Evolutionary conservation across 331 rosid genomes (phyloP).

Genomic region (Cydonia oblonga): DNA sequence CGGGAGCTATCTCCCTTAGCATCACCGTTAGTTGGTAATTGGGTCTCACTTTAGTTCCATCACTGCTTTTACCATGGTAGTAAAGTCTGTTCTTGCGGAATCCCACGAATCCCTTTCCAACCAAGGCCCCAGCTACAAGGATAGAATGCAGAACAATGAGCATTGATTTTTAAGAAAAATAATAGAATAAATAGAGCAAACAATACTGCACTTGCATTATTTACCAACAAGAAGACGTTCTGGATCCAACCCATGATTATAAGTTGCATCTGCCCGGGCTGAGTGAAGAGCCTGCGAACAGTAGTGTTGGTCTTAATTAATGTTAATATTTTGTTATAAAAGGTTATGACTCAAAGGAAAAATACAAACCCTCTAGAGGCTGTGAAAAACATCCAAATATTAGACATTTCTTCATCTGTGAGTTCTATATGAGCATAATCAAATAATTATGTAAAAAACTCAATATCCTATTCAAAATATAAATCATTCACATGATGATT

Average conservation of each 20-base stretch:
- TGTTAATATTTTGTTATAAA: neutral
- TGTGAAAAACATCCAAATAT: neutral
- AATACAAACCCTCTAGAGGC: no score
- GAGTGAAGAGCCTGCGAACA: conserved; percentile 66
- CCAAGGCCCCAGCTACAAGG: conserved; percentile 66
- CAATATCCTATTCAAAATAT: neutral
- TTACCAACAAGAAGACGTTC: conserved; percentile 86
- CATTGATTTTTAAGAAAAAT: neutral
- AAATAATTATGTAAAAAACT: neutral
- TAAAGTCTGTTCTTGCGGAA: conserved; percentile 28
- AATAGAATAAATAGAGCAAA: conserved; percentile 4
- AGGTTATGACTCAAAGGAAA: neutral
- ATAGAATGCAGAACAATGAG: conserved; percentile 9
- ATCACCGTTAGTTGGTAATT: conserved; percentile 70
- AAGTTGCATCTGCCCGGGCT: conserved; percentile 86
- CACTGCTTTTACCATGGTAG: conserved; percentile 38
- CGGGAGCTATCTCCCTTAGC: conserved; percentile 70
- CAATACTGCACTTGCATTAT: neutral
- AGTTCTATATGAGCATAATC: neutral
- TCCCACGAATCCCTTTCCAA: conserved; percentile 58
- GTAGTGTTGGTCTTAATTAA: neutral
- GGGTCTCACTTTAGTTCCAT: conserved; percentile 41
- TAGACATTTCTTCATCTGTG: neutral
- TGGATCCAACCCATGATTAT: conserved; percentile 79
- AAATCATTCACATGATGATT: neutral